Conservation (phyloP, 2,329 filamentous ascomycete species). For the Beauveria medogensis region DNA sequence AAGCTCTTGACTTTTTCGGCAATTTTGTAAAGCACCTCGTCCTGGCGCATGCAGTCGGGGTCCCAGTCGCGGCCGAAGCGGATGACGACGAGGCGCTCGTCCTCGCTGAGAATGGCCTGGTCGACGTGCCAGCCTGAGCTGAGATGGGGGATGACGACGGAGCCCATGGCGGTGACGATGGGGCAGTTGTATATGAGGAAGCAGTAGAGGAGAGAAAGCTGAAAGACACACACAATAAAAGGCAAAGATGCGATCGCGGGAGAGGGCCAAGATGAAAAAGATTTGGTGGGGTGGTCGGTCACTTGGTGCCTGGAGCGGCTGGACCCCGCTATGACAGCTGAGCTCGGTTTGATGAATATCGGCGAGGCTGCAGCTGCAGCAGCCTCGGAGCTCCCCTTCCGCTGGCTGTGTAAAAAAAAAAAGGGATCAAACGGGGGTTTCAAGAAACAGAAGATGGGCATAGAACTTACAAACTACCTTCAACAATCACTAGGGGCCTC, state of each 20-base stretch:
- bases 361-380: neutral
- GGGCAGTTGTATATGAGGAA: neutral
- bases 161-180: conserved; percentile 47
- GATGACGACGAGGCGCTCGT: conserved; percentile 88
- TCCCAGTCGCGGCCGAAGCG: conserved; percentile 86
- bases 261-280: neutral
- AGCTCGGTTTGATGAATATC: conserved; percentile 9
- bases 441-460: no score
- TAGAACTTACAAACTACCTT: no score
- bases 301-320: neutral
- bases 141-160: conserved; percentile 86
- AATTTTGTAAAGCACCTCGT: conserved; percentile 91
- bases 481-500: neutral
- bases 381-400: neutral
- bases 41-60: conserved; percentile 65
- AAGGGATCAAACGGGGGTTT: no score
- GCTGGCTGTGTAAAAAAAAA: neutral
- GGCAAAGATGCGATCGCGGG: neutral
- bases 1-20: conserved; percentile 92
- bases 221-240: neutral
- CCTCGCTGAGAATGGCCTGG: conserved; percentile 82
- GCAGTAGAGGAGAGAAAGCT: neutral
- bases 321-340: conserved; percentile 8
- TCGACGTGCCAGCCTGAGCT: conserved; percentile 96
- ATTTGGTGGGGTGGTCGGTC: neutral